Evolutionary conservation across 1,284 basidiomycete genomes (phyloP), one percentile per base, ranked within the genome.

Genomic region (Leccinum ponderosum): DNA sequence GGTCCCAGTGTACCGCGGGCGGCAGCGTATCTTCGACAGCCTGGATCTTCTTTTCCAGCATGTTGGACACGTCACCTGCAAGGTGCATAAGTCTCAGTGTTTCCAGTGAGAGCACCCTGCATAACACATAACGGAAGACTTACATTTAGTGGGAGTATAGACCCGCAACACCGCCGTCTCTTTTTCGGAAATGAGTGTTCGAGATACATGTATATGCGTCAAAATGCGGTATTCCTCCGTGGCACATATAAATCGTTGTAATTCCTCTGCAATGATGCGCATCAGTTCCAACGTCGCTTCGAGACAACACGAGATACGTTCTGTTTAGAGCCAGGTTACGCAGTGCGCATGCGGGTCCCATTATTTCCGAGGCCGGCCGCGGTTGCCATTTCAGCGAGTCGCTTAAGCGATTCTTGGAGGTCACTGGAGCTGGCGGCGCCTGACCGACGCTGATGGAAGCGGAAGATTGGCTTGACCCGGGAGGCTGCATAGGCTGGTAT

Each of bases 101-200:
- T 8, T 17, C 39, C 39, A 17, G 9, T 17, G 39, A 42, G 39
- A 14, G 39, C 39, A 17, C 39, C 9, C 39, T 42, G 39, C n/a
- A 39, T 22, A 22, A 39, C 37, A 8, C 25, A 27, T 6, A 27
- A 25, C 25, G 25, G 25, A 12, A 0, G 4, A 25, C 33, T 55
- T 14, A 69, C 70, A 9, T 58, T 59, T 58, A 14, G 60, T 73
- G 20, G 69, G 68, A 12, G 59, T 71, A 5, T n/a, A 12, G 15
- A 70, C n/a, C 0, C 27, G 62, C 69, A 56, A 66, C 3, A 53
- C 1, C 2, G 58, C 9, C 1, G 68, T 68, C 27, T 73, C 60
- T 14, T 20, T 12, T 6, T 60, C 53, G 8, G 54, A 56, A 8
- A 70, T 27, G 8, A 73, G 68, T 1, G 17, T 55, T 42, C 62